Evolutionary conservation across 139 green algal genomes (phyloP).

Genomic region (Tetraselmis striata): DNA sequence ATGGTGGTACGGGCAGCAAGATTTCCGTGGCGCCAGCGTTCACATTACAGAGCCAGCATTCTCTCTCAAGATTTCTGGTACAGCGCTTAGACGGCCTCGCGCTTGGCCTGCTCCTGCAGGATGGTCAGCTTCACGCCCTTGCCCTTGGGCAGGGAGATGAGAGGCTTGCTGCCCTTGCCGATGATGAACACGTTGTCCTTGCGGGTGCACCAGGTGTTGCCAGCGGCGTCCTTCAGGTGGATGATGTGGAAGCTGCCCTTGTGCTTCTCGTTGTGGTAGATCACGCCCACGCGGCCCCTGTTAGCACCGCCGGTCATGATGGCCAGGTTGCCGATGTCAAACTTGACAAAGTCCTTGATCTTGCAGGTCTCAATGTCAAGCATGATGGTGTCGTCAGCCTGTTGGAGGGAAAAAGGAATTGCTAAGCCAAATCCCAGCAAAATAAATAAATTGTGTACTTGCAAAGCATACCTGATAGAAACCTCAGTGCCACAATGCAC

Average conservation of each 20-base stretch:
- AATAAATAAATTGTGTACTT: background rate
- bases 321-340: constrained; percentile 90
- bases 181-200: constrained; percentile 96
- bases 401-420: constrained; percentile 1
- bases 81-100: constrained; percentile 33
- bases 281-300: constrained; percentile 84
- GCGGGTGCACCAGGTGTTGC: constrained; percentile 91
- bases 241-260: constrained; percentile 90
- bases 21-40: background rate
- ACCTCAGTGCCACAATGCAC: no score
- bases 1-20: background rate
- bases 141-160: constrained; percentile 96
- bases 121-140: constrained; percentile 95
- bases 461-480: background rate
- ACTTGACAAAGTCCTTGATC: constrained; percentile 89
- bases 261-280: constrained; percentile 95
- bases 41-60: background rate
- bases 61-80: background rate
- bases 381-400: constrained; percentile 95
- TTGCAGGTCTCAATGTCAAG: constrained; percentile 95
- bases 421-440: background rate
- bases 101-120: constrained; percentile 94
- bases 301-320: constrained; percentile 92
- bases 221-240: constrained; percentile 88
- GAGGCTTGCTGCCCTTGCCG: constrained; percentile 90